phyloP scores from a whole-genome alignment of 306 rosid species.

The Acacia acuminata region DNA sequence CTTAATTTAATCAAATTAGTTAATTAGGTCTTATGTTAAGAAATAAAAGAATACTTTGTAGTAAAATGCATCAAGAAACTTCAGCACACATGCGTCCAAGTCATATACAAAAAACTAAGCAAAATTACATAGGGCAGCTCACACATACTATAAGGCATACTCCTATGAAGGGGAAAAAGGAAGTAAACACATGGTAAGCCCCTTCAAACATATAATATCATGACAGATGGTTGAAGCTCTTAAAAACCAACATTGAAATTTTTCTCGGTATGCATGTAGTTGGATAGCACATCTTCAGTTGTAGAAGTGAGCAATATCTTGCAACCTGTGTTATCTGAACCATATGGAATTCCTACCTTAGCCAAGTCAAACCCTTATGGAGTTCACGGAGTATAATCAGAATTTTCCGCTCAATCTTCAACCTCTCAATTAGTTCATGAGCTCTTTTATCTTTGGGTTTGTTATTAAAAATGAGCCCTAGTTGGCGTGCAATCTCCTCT shows the following conservation, averaged over 20 bases:
- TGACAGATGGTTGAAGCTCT: too few relatives aligned
- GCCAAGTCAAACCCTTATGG: background rate
- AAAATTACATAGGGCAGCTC: too few relatives aligned
- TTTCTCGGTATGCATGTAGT: background rate
- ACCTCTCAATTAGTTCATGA: background rate
- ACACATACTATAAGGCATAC: too few relatives aligned
- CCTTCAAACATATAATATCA: too few relatives aligned
- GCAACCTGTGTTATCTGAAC: background rate
- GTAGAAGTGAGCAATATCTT: background rate
- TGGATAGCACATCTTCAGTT: background rate
- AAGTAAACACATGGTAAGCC: too few relatives aligned
- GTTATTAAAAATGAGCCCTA: background rate
- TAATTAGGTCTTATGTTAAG: too few relatives aligned
- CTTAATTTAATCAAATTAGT: too few relatives aligned
- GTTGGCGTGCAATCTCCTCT: too few relatives aligned
- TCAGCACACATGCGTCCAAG: background rate
- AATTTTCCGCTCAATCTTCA: background rate
- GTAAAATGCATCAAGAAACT: too few relatives aligned
- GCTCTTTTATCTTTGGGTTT: background rate
- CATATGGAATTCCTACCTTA: background rate
- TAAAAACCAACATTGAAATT: background rate
- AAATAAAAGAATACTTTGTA: too few relatives aligned
- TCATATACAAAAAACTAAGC: background rate
- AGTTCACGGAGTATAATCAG: background rate
- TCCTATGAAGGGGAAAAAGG: too few relatives aligned